Base-by-base conservation (phyloP, 352 stramenopile species). In the Thraustochytrium striatum region DNA sequence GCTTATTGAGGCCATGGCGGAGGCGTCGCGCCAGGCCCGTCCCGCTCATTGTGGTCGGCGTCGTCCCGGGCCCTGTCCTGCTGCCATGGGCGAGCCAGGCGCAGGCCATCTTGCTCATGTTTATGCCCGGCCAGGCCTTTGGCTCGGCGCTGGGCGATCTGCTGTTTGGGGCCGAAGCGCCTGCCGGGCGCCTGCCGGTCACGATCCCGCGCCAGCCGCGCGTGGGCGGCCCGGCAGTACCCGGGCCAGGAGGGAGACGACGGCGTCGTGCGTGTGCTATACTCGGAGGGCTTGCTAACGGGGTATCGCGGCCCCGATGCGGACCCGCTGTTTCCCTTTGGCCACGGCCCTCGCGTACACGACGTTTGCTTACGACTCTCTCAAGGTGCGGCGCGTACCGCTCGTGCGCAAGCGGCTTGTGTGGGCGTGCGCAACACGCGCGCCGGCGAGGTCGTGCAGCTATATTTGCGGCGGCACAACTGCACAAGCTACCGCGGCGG, bases 261-360 rank as follows among this genome's bases (percentile, higher is more conserved):
- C n/a, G n/a, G n/a, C n/a, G n/a, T n/a, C n/a, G 32, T 81, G 35
- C 41, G 28, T 30, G 84, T 87, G 1, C 59, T 85, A 57, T 86
- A 88, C 57, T 72, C 79, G 28, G 85, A 89, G 62, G 82, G 83
- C 3, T 57, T 89, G 13, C 69, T 87, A 72, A 81, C 87, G 19
- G 85, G 85, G 0, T 89, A 89, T 57, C 80, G 85, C 73, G 86
- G 84, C 36, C 87, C 81, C 72, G 65, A 87, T n/a, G 39, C 35
- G 8, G 35, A 83, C 32, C 25, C 73, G 3, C 25, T 61, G 44
- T 83, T 75, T 52, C 70, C 62, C 21, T 83, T 83, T 82, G 78
- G 80, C 11, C 50, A 79, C 55, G 80, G 80, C 30, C n/a, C 79
- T 83, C 55, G 30, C 72, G 21, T 83, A 84, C 36, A 84, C 75